phyloP scores from a whole-genome alignment of 1,284 basidiomycete genomes.

The Hymenochaete sp. region DNA sequence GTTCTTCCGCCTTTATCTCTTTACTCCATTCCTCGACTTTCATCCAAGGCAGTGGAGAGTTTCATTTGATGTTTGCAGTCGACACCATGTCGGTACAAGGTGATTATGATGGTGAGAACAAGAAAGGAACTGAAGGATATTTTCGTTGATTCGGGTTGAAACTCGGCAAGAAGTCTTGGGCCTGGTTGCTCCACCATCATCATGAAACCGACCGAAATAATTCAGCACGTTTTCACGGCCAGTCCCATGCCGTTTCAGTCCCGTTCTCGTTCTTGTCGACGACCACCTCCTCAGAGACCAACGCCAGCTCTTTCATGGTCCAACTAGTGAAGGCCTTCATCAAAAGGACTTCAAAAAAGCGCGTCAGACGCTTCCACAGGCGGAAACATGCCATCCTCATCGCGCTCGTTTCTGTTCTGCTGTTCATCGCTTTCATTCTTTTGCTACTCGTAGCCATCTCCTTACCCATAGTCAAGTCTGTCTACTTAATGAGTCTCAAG shows the following conservation, averaged over 20 bases:
- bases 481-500: conserved; percentile 56
- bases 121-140: too few species aligned
- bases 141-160: too few species aligned
- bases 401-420: conserved; percentile 37
- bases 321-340: not conserved
- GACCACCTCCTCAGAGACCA: too few species aligned
- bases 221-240: not conserved
- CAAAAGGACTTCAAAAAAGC: conserved; percentile 1
- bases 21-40: too few species aligned
- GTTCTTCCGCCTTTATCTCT: too few species aligned
- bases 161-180: too few species aligned
- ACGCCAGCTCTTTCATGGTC: not conserved
- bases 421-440: conserved; percentile 54
- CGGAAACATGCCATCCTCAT: conserved; percentile 21
- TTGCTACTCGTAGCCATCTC: conserved; percentile 68
- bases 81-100: too few species aligned
- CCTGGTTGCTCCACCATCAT: too few species aligned
- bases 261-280: not conserved
- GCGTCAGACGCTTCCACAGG: conserved; percentile 12
- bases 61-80: too few species aligned
- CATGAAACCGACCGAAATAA: too few species aligned
- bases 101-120: too few species aligned
- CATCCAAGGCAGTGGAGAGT: too few species aligned
- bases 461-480: conserved; percentile 60
- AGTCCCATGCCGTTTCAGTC: not conserved